phyloP scores from a whole-genome alignment of 225 moss, liverwort and hornwort genomes.

The Pseudisothecium myosuroides region DNA sequence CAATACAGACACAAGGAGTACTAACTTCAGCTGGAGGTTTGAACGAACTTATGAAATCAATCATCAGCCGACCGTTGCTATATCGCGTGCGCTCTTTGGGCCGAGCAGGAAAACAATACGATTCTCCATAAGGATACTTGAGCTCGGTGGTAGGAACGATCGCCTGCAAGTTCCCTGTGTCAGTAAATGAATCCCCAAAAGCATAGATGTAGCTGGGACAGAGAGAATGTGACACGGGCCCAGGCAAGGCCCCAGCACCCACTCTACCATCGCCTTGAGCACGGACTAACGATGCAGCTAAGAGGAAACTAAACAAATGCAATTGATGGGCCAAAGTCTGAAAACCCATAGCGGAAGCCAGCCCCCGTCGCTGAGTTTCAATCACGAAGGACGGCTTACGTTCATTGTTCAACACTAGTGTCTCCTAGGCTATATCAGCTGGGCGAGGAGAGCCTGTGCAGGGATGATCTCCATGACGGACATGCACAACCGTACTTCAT shows the following conservation, averaged over 20 bases:
- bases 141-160: neutral
- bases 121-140: conserved; percentile 18
- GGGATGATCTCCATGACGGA: neutral
- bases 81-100: conserved; percentile 18
- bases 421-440: neutral
- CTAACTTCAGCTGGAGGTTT: neutral
- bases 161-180: conserved; percentile 41
- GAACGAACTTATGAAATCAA: conserved; percentile 30
- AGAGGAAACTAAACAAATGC: neutral
- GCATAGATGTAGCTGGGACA: conserved; percentile 32
- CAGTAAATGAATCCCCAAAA: conserved; percentile 20
- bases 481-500: neutral
- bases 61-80: conserved; percentile 15
- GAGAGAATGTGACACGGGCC: neutral
- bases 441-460: neutral
- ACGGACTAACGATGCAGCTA: neutral
- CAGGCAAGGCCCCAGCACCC: neutral
- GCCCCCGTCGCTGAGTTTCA: neutral
- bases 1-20: neutral
- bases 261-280: neutral
- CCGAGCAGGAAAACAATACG: conserved; percentile 24
- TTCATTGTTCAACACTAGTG: neutral
- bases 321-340: neutral
- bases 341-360: neutral
- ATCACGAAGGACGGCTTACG: neutral